Evolutionary conservation across 1,284 basidiomycete species (phyloP), one percentile per base, ranked within the genome.

Genomic region (Naganishia sp.): DNA sequence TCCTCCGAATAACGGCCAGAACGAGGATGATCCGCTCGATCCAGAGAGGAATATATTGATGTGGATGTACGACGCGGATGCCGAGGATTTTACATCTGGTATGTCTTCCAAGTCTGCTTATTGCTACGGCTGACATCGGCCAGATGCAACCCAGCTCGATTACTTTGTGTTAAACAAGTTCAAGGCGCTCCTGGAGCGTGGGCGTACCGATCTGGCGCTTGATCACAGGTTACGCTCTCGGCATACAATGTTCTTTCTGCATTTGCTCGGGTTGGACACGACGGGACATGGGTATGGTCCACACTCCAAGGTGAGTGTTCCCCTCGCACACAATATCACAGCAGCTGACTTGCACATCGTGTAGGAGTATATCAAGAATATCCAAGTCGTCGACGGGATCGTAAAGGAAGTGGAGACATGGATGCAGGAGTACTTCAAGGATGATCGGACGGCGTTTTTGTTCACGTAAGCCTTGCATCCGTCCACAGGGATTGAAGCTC

Each of bases 281-380:
- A 93, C 92, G 0, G 92, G 92, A 0, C 92, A 94, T 72, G 87
- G 90, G 1, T 92, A 92, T 74, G 81, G 92, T 43, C 92, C 92
- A n/a, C 85, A 88, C 76, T 93, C 90, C 0, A 81, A 83, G 78
- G 88, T 87, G 71, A 53, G 65, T 61, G 11, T 23, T 50, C 23
- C 21, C 21, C 16, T 42, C 18, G 18, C 10, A 5, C 9, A 25
- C 18, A 16, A 2, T 18, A 48, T 7, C 10, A 6, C 44, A 36
- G 45, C 1, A 11, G 43, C 42, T 44, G n/a, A 57, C 10, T 11
- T 18, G 4, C 25, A 5, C 28, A 31, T 68, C 53, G 70, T 68
- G 2, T 69, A 90, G 83, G 92, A 94, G 80, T 94, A 94, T 73
- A 89, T 93, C 85, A 82, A 85, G 44, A 94, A 93, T 73, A 90